Conservation (phyloP, 306 rosid genomes). For the Boehmeria nivea region DNA sequence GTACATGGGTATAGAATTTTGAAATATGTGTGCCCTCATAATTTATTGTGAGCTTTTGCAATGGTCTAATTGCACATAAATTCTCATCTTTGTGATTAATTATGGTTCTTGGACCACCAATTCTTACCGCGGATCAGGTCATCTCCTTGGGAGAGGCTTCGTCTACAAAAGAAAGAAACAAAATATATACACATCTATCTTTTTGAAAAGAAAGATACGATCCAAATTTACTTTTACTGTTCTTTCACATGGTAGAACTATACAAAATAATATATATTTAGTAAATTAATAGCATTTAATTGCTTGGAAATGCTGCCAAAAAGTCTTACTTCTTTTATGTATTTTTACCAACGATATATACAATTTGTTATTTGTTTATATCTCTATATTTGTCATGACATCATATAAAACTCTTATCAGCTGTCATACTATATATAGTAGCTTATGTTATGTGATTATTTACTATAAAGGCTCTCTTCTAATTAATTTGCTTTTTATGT, state of each 20-base stretch:
- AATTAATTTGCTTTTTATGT: too few species aligned
- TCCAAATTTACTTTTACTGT: conserved; percentile 37
- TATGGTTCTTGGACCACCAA: conserved; percentile 16
- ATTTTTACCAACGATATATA: conserved; percentile 22
- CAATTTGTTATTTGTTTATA: conserved; percentile 25
- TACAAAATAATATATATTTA: not conserved
- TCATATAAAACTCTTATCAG: too few species aligned
- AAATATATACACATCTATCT: conserved; percentile 4
- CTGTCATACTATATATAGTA: too few species aligned
- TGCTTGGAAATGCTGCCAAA: conserved; percentile 25
- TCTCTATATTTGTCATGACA: conserved; percentile 14
- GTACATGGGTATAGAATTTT: not conserved
- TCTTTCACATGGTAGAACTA: conserved; percentile 44
- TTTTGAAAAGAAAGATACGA: conserved; percentile 28
- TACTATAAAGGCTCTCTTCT: too few species aligned
- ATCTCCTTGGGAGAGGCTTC: too few species aligned
- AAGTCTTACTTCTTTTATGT: conserved; percentile 34
- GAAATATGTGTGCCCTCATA: conserved; percentile 1
- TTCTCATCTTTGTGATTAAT: not conserved
- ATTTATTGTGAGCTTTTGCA: not conserved
- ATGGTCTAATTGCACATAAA: not conserved
- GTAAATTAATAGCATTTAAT: conserved; percentile 17
- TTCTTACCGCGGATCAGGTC: conserved; percentile 12
- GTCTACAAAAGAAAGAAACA: not conserved
- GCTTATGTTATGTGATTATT: too few species aligned